phyloP scores from a whole-genome alignment of 495 filamentous ascomycete species.

The Lepidopterella palustris region DNA sequence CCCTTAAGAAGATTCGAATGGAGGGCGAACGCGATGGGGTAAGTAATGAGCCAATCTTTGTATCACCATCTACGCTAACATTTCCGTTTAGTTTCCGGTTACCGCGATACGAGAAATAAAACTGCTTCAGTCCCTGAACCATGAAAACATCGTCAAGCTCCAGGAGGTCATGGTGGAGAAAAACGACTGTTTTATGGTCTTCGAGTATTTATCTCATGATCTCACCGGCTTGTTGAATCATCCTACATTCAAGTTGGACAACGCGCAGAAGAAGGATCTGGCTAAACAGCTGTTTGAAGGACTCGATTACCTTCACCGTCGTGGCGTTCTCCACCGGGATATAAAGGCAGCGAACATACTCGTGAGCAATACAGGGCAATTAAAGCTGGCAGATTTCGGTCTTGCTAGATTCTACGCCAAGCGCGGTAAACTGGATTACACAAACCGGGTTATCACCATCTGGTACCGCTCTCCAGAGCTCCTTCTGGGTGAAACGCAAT shows the following conservation, averaged over 20 bases:
- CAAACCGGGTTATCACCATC: conserved; percentile 95
- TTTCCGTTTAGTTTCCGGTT: conserved; percentile 64
- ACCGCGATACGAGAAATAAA: conserved; percentile 97
- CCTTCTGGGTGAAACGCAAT: conserved; percentile 86
- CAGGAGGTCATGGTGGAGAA: conserved; percentile 97
- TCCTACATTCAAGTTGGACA: conserved; percentile 80
- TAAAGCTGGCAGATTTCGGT: conserved; percentile 96
- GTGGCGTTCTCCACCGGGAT: conserved; percentile 91
- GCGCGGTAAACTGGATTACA: conserved; percentile 88
- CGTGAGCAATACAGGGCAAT: conserved; percentile 73
- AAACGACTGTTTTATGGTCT: conserved; percentile 99
- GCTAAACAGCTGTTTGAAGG: conserved; percentile 92
- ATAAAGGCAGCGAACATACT: conserved; percentile 82
- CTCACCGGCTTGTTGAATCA: conserved; percentile 85
- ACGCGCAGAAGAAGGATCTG: conserved; percentile 87
- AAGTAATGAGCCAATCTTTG: conserved; percentile 18
- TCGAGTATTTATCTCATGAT: conserved; percentile 97
- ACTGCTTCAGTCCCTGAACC: conserved; percentile 86
- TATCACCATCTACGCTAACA: conserved; percentile 16
- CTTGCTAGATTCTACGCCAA: conserved; percentile 97
- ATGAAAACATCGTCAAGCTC: conserved; percentile 80
- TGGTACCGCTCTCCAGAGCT: conserved; percentile 97
- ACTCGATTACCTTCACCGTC: conserved; percentile 86
- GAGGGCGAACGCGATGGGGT: conserved; percentile 90
- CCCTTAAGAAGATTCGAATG: conserved; percentile 91